Base-by-base conservation (phyloP, 176 grass and related monocot genomes). In the Triticum dicoccoides region DNA sequence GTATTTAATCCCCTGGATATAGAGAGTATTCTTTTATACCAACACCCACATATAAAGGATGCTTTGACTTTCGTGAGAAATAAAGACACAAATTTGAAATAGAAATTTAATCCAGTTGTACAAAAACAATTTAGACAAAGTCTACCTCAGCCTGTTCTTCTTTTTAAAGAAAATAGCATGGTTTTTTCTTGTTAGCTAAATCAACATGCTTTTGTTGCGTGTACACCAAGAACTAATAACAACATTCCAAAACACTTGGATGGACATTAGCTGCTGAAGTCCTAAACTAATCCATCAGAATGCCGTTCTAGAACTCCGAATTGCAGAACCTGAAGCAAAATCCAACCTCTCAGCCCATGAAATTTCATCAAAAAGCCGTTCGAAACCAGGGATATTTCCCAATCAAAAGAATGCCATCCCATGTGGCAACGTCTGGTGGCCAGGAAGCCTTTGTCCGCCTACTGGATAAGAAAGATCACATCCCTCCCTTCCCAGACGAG, bases 391-490 rank as follows among this genome's bases (percentile, higher is more conserved):
- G 45, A 37, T n/a, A 72, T 76, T 84, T 49, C 56, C 77, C 38
- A 21, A 81, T 42, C 38, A 56, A 82, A 88, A 82, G 64, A 77
- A 41, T 64, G 30, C 11, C 11, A 38, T 69, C 35, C 71, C 83
- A 90, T 86, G 83, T 91, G 92, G 73, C 65, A 51, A 65, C 4
- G 45, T 79, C 21, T 39, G 88, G 61, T 87, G 80, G 86, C 32
- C 47, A 30, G 33, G 81, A 81, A 84, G 39, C 61, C 76, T 84
- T 30, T 49, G 49, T 70, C 11, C 30, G 52, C 33, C 68, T 76
- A 45, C 82, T 77, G 91, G 73, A 90, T 94, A 92, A 94, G 87
- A 80, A 87, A 90, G 87, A 86, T 72, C 69, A 8, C 85, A 73
- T 68, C 83, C 73, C 62, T 73, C 64, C 45, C 14, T 30, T 7